Evolutionary conservation across 352 stramenopile genomes (phyloP), one percentile per base, ranked within the genome.

Genomic region (Pythium guiyangense): DNA sequence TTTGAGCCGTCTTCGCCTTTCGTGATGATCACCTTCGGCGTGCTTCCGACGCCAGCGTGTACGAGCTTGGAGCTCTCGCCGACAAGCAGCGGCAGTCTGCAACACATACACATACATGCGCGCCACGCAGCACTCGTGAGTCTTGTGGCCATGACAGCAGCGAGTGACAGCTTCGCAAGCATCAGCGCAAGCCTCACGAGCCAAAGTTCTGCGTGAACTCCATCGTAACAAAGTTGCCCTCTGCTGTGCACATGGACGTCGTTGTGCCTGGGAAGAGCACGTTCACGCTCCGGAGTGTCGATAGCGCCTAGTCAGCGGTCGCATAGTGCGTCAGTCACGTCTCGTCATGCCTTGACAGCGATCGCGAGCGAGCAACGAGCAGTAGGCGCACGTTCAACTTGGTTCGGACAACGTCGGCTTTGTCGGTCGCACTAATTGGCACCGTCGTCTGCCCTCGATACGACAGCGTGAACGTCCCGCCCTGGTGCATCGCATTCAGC

Each of bases 141-240:
- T 34, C 12, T 15, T 20, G 26, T 51, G 11, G 31, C n/a, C n/a
- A 12, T n/a, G 31, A 29, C 9, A 35, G 18, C 29, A 6, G 9
- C 37, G 17, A 6, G 25, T 2, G 20, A 25, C 22, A 27, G 26
- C 27, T 22, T 1, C 1, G 25, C 27, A 18, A 40, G 17, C 53
- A 18, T 3, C 9, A 60, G 17, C 47, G 47, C 26, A 11, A 3
- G n/a, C 62, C 73, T 56, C 70, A 84, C 77, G 62, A 49, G 39
- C 83, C 80, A 67, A 91, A 92, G 60, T 90, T 71, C 59, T 92
- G 83, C 15, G 71, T 84, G 67, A 92, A 92, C 60, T 92, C 83
- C 49, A 91, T 63, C 22, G 79, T 88, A 47, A 84, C 73, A 49
- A 82, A 84, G 39, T 79, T 89, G 42, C 78, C 82, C 50, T 86